These are phyloP conservation scores for Coemansia sp. DNA, from an alignment of 192 early-diverging fungal species.

Conservation along the genomic window DNA sequence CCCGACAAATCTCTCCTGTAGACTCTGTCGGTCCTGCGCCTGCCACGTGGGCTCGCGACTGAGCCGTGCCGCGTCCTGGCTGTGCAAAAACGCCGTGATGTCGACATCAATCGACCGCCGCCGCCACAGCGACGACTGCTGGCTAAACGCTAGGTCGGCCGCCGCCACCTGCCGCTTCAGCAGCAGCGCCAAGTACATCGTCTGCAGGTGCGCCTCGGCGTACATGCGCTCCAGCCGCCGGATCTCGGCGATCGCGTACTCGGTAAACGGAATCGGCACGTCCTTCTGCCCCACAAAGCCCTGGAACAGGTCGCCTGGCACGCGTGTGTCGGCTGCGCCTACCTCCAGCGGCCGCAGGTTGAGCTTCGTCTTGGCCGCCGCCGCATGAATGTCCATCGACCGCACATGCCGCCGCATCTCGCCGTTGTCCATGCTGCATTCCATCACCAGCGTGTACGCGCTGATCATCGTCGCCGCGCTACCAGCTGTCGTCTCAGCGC, in stretches of 20 bases:
- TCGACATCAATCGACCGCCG: constrained; percentile 48
- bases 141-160: constrained; percentile 38
- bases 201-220: constrained; percentile 47
- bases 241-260: constrained; percentile 47
- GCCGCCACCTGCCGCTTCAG: constrained; percentile 37
- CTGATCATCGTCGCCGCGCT: constrained; percentile 21
- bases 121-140: constrained; percentile 42
- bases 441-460: constrained; percentile 49
- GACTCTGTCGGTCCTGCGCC: constrained; percentile 30
- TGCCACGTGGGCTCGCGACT: constrained; percentile 40
- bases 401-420: constrained; percentile 47
- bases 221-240: constrained; percentile 51
- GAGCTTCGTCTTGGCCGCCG: constrained; percentile 23
- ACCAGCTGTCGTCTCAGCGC: not conserved
- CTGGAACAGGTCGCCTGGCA: constrained; percentile 33
- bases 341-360: constrained; percentile 37
- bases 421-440: constrained; percentile 52
- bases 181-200: constrained; percentile 52
- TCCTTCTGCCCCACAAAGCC: constrained; percentile 49
- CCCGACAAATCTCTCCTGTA: constrained; percentile 38
- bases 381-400: constrained; percentile 15
- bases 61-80: constrained; percentile 48
- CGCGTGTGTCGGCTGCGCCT: constrained; percentile 19
- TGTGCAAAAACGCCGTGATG: constrained; percentile 55
- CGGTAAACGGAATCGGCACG: constrained; percentile 44